Percentiles rank a stretch among this genome's conserved stretches.
Conservation (phyloP, 2,329 filamentous ascomycete genomes). For the Curvularia eragrostidis region DNA sequence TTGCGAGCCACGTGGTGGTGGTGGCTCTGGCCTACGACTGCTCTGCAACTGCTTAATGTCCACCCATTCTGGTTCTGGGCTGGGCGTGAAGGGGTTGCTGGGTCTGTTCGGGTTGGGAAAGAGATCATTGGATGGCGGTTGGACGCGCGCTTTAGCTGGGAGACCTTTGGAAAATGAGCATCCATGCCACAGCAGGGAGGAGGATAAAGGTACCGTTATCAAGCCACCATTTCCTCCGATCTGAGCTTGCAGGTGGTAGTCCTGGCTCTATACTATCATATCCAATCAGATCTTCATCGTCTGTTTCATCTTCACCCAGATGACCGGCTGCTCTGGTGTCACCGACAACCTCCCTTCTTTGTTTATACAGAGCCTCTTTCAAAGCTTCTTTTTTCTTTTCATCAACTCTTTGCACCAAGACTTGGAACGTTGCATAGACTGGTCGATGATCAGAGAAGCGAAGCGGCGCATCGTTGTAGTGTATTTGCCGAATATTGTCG, state of each 20-base stretch:
- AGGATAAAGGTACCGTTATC: conserved; percentile 67
- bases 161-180: conserved; percentile 58
- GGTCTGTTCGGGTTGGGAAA: conserved; percentile 75
- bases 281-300: conserved; percentile 80
- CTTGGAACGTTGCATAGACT: conserved; percentile 88
- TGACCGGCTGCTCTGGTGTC: conserved; percentile 64
- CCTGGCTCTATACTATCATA: conserved; percentile 85
- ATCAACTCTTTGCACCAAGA: conserved; percentile 80
- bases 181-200: conserved; percentile 30
- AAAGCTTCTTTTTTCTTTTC: conserved; percentile 75
- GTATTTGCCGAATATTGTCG: conserved; percentile 77
- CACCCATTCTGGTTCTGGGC: conserved; percentile 85
- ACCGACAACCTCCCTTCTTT: conserved; percentile 70
- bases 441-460: conserved; percentile 96
- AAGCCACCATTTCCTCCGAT: conserved; percentile 70
- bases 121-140: conserved; percentile 68
- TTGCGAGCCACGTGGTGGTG: conserved; percentile 41
- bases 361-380: conserved; percentile 75
- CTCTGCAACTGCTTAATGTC: conserved; percentile 45
- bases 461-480: conserved; percentile 82
- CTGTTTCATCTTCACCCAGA: conserved; percentile 61
- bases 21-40: conserved; percentile 37
- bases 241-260: conserved; percentile 67
- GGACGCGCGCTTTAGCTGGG: conserved; percentile 75
- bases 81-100: conserved; percentile 80